Conservation (phyloP, 2,329 filamentous ascomycete genomes). For the Tolypocladium guangdongense region DNA sequence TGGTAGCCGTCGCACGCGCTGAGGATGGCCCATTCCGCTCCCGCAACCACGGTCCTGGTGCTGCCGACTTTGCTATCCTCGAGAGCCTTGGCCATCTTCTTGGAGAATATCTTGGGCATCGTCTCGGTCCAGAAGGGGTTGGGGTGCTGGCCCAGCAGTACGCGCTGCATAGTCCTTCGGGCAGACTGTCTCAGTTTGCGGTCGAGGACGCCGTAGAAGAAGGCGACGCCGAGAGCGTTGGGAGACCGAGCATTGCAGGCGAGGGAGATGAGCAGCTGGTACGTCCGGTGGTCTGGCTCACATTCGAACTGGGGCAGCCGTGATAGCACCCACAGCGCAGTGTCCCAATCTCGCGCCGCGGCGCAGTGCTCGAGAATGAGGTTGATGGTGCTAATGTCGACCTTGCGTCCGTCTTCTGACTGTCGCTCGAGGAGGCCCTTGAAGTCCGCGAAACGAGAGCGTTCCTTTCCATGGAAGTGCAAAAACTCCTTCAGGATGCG, state of each 20-base stretch:
- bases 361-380: constrained; percentile 23
- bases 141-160: constrained; percentile 14
- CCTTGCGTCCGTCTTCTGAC: constrained; percentile 9
- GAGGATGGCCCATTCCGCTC: constrained; percentile 20
- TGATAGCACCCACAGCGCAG: constrained; percentile 19
- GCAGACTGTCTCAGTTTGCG: constrained; percentile 16
- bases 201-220: constrained; percentile 21
- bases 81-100: constrained; percentile 12
- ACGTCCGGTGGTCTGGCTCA: constrained; percentile 20
- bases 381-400: constrained; percentile 25
- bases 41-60: constrained; percentile 10
- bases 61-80: constrained; percentile 7
- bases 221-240: constrained; percentile 17
- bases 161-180: constrained; percentile 12
- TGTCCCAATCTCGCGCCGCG: constrained; percentile 16
- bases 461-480: constrained; percentile 20
- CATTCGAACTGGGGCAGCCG: constrained; percentile 10
- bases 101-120: constrained; percentile 17
- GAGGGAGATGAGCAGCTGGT: constrained; percentile 26
- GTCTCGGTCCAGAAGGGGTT: constrained; percentile 15
- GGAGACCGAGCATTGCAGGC: constrained; percentile 20
- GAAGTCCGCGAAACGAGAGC: constrained; percentile 14
- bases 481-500: constrained; percentile 31
- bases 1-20: constrained; percentile 15
- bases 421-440: constrained; percentile 15